A percentile compares a stretch with the other conserved stretches of the same genome.
These are phyloP conservation scores for Pneumocystis carinii DNA, from an alignment of 1,139 yeast genomes.

Conservation along the genomic window DNA sequence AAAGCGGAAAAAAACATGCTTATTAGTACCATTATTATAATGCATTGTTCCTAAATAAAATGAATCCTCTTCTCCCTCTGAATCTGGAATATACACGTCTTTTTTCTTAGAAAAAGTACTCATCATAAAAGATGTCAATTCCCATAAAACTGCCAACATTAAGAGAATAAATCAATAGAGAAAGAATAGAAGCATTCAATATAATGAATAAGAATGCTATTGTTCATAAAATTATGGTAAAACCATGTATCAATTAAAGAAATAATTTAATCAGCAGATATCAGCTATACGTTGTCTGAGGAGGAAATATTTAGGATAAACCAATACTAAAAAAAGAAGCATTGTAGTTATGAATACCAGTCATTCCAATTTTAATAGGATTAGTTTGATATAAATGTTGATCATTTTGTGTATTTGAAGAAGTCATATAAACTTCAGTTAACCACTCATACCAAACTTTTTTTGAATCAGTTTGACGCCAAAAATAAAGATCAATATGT, in stretches of 20 bases:
- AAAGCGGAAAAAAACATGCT: background rate
- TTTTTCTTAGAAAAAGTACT: background rate
- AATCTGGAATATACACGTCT: background rate
- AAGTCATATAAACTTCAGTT: constrained; percentile 35
- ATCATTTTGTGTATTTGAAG: constrained; percentile 22
- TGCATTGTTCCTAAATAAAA: background rate
- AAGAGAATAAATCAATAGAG: background rate
- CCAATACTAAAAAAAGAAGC: background rate
- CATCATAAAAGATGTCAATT: background rate
- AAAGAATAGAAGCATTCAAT: background rate
- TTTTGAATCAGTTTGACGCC: constrained; percentile 28
- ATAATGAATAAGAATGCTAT: too few relatives aligned
- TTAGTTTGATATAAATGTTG: constrained; percentile 7
- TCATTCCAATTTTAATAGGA: constrained; percentile 31
- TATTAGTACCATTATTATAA: background rate
- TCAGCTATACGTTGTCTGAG: too few relatives aligned
- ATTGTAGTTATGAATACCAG: constrained; percentile 29
- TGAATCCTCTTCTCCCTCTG: background rate
- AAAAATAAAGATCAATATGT: constrained; percentile 36
- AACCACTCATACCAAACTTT: constrained; percentile 68
- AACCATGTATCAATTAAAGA: too few relatives aligned
- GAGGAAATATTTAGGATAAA: background rate
- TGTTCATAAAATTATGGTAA: too few relatives aligned
- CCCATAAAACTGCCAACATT: background rate
- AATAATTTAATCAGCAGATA: too few relatives aligned